Conservation (phyloP, 441 rosid species). For the Codiaeum variegatum region DNA sequence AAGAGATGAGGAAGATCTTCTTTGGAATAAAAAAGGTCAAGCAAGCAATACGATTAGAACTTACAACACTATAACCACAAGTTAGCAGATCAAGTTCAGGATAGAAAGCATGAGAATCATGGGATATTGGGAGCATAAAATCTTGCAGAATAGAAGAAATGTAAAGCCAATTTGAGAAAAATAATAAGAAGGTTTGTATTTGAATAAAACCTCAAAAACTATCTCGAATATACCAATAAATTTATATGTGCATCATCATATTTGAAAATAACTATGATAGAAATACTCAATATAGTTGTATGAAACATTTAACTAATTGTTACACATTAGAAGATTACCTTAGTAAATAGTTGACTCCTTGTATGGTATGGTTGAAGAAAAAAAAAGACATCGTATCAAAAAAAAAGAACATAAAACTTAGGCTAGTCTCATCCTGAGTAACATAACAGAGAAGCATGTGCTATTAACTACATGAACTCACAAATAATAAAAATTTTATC, state of each 20-base stretch:
- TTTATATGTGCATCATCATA: background rate
- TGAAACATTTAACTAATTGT: constrained; percentile 7
- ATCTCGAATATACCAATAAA: background rate
- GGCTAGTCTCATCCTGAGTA: constrained; percentile 9
- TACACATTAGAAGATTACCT: constrained; percentile 41
- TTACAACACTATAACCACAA: background rate
- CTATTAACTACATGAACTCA: background rate
- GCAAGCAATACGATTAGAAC: background rate
- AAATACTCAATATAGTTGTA: background rate
- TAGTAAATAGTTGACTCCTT: constrained; percentile 68
- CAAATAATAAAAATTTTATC: background rate
- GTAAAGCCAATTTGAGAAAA: background rate
- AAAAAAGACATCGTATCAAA: constrained; percentile 17
- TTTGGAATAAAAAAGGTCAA: background rate
- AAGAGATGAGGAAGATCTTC: background rate
- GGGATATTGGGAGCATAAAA: background rate
- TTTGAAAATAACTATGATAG: constrained; percentile 8
- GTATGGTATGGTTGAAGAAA: constrained; percentile 71
- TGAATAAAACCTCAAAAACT: background rate
- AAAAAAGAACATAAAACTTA: constrained; percentile 12
- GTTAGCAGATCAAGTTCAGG: background rate
- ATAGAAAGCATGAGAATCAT: constrained; percentile 1
- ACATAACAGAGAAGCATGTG: background rate
- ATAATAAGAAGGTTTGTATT: background rate
- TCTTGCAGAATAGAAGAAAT: background rate